Base-by-base conservation (phyloP, 2,329 filamentous ascomycete genomes). In the Hymenoscyphus salicellus region DNA sequence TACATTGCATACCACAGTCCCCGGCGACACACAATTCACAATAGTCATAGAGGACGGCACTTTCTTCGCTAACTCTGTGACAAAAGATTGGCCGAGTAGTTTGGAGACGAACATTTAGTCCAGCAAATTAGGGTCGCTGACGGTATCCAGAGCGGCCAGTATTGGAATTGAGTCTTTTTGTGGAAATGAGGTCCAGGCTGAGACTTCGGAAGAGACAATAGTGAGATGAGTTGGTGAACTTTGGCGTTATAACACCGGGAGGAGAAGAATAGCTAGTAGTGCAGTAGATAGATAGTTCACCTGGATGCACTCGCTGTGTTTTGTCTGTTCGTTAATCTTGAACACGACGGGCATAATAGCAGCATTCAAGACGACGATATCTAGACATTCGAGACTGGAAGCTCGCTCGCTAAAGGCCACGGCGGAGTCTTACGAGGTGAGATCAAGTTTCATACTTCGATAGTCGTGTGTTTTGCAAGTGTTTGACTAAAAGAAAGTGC, bases 381-480 rank as follows among this genome's bases (percentile, higher is more conserved):
- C 79, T 7, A 84, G 67, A 17, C 77, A 75, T 0, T 71, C 36
- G 1, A 82, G 73, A 14, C 55, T 73, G 10, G 76, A 68, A 20
- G 76, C 75, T 1, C 76, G 75, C 0, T 61, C 61, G 0, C 75
- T 77, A 63, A 85, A 85, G 0, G 67, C 70, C 33, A 75, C 73
- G 0, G 85, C 72, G 1, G 80, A 83, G 1, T 76, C 72, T 59
- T 83, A 82, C 0, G 76, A 79, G 4, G 64, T 61, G 77, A 84
- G 79, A 56, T 86, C 81, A n/a, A 86, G 68, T 72, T 20, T 81
- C 80, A 85, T 3, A 85, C 80, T n/a, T 83, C 75, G 14, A 84
- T 77, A 3, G 41, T 46, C 2, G 78, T 77, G 0, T 66, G 63
- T 1, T 75, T 75, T 58, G 74, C 72, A 33, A 72, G 62, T 23